Conservation (phyloP, 768 basidiomycete genomes). For the Lanmaoa pseudosensibilis region DNA sequence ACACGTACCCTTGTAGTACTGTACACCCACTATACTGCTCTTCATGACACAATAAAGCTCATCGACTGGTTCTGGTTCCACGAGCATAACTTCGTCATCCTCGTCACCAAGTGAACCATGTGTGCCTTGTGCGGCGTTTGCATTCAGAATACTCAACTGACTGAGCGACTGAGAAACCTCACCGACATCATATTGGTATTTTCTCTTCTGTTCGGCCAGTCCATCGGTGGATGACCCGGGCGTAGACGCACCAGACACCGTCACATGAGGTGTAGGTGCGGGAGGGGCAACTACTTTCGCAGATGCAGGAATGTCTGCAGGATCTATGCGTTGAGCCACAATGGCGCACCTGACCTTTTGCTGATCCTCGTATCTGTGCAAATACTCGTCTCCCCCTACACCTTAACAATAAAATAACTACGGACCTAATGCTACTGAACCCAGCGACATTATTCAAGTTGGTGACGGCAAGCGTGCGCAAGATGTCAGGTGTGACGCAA, state of each 20-base stretch:
- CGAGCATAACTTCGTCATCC: constrained; percentile 40
- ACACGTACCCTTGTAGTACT: constrained; percentile 69
- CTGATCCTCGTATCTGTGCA: constrained; percentile 56
- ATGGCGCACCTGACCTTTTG: constrained; percentile 61
- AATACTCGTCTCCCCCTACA: not conserved
- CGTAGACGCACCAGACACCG: constrained; percentile 2
- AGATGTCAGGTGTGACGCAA: constrained; percentile 62
- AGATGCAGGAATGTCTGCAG: constrained; percentile 53
- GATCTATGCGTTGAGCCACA: constrained; percentile 51
- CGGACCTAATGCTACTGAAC: constrained; percentile 53
- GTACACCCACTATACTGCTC: constrained; percentile 76
- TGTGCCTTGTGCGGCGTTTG: constrained; percentile 9
- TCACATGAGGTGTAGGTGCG: not conserved
- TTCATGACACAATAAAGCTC: constrained; percentile 64
- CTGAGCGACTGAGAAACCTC: constrained; percentile 13
- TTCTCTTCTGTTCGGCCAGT: constrained; percentile 43
- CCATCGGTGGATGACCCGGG: constrained; percentile 9
- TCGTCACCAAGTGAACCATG: constrained; percentile 36
- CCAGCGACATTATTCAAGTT: constrained; percentile 48
- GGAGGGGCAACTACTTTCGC: constrained; percentile 31
- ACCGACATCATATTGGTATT: constrained; percentile 35
- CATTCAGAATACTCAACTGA: constrained; percentile 17
- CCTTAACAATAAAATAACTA: not conserved
- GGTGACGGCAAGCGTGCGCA: constrained; percentile 47
- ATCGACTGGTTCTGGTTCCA: constrained; percentile 53